Evolutionary conservation across 345 rosid genomes (phyloP).

Genomic region (Geranium rotundifolium): DNA sequence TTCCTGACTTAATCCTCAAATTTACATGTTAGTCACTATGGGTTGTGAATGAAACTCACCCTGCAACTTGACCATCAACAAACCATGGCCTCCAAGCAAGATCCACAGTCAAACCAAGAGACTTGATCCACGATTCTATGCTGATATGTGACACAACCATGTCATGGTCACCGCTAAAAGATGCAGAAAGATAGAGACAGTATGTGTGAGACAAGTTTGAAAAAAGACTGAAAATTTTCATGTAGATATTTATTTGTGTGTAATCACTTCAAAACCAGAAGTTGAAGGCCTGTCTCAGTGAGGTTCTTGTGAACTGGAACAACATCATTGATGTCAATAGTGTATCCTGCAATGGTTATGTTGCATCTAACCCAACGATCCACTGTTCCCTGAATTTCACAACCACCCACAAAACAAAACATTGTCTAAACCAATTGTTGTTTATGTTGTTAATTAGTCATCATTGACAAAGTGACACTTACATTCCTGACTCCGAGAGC

Average conservation of each 20-base stretch:
- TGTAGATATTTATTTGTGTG: not conserved
- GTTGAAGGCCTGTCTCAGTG: slow-evolving; percentile 7
- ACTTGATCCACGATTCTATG: slow-evolving; percentile 12
- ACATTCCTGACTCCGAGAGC: slow-evolving; percentile 19
- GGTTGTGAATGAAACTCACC: slow-evolving; percentile 12
- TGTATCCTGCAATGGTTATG: slow-evolving; percentile 5
- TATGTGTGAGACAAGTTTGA: not conserved
- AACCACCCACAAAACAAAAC: too few species aligned
- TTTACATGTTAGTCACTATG: not conserved
- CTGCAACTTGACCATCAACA: slow-evolving; percentile 13
- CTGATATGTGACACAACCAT: slow-evolving; percentile 12
- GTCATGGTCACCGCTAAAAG: slow-evolving; percentile 21
- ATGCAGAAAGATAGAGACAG: not conserved
- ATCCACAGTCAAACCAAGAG: slow-evolving; percentile 7
- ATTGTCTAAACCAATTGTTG: too few species aligned
- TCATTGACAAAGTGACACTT: not conserved
- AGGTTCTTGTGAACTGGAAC: slow-evolving; percentile 8
- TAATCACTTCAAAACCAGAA: slow-evolving; percentile 14
- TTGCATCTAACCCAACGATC: slow-evolving; percentile 13
- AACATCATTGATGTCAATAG: not conserved
- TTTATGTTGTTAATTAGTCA: not conserved
- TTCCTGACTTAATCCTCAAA: not conserved
- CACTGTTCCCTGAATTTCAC: slow-evolving; percentile 9
- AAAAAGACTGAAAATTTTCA: too few species aligned
- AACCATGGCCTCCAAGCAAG: slow-evolving; percentile 16